Conservation (phyloP, 1,284 basidiomycete genomes). For the Heterobasidion irregulare region DNA sequence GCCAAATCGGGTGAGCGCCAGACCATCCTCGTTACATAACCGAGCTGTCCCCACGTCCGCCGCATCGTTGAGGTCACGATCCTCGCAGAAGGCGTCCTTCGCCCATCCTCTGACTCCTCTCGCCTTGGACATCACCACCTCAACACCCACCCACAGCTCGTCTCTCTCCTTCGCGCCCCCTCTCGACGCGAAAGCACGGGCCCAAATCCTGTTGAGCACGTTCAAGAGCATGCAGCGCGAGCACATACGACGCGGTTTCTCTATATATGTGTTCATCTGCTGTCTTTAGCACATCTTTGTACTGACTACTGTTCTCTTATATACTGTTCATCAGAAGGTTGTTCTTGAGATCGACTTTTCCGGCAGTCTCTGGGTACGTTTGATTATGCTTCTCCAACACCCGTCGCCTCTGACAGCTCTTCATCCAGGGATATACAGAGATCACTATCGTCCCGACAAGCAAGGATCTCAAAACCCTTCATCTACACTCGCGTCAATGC, state of each 20-base stretch:
- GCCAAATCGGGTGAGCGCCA: not conserved
- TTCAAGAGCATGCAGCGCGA: constrained; percentile 55
- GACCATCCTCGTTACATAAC: not conserved
- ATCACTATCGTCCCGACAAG: constrained; percentile 77
- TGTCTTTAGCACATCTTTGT: constrained; percentile 10
- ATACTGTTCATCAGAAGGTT: constrained; percentile 89
- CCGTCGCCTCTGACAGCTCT: not conserved
- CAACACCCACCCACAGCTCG: no score
- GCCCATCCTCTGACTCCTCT: not conserved
- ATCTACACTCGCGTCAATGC: constrained; percentile 83
- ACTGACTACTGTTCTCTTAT: constrained; percentile 47
- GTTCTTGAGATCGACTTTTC: constrained; percentile 85
- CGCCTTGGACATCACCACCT: not conserved
- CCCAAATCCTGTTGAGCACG: not conserved
- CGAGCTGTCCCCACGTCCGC: not conserved
- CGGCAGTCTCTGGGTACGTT: constrained; percentile 65
- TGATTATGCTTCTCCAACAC: not conserved
- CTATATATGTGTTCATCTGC: constrained; percentile 62
- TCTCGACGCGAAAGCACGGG: not conserved
- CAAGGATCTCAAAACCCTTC: constrained; percentile 69
- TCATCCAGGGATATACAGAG: constrained; percentile 79
- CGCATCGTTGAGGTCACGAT: not conserved
- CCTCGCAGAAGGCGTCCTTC: not conserved
- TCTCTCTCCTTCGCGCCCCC: not conserved
- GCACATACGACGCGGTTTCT: constrained; percentile 69